These are phyloP conservation scores for Vaccinium myrtillus DNA, from an alignment of 148 eudicot species.

Conservation along the genomic window DNA sequence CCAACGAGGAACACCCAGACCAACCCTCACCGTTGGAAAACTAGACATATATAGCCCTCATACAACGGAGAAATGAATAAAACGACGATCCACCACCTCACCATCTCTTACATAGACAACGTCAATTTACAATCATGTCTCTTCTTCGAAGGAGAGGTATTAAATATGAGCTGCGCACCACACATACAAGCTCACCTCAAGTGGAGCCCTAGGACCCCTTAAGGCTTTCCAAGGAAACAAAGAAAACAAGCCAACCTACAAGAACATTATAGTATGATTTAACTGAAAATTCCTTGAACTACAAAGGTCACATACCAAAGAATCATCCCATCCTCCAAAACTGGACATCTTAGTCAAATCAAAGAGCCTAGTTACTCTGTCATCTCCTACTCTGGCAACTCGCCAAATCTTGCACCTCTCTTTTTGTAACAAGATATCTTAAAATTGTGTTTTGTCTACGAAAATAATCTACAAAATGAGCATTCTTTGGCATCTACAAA, in stretches of 20 bases:
- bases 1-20: not conserved
- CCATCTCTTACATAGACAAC: not conserved
- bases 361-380: not conserved
- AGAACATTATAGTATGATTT: not conserved
- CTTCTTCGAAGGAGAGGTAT: not conserved
- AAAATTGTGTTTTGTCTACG: not conserved
- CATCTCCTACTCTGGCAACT: not conserved
- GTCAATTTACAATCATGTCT: not conserved
- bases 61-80: not conserved
- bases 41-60: not conserved
- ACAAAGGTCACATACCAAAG: not conserved
- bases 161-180: not conserved
- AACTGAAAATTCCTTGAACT: not conserved
- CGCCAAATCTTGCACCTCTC: not conserved
- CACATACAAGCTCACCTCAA: not conserved
- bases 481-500: not conserved
- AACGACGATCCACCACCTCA: not conserved
- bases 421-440: not conserved
- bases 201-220: not conserved
- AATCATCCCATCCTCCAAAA: constrained; percentile 7
- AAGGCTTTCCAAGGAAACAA: not conserved
- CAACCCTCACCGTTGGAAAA: not conserved
- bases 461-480: not conserved
- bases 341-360: not conserved
- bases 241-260: not conserved